Conservation (phyloP, 495 filamentous ascomycete species). For the Penicillium desertorum region DNA sequence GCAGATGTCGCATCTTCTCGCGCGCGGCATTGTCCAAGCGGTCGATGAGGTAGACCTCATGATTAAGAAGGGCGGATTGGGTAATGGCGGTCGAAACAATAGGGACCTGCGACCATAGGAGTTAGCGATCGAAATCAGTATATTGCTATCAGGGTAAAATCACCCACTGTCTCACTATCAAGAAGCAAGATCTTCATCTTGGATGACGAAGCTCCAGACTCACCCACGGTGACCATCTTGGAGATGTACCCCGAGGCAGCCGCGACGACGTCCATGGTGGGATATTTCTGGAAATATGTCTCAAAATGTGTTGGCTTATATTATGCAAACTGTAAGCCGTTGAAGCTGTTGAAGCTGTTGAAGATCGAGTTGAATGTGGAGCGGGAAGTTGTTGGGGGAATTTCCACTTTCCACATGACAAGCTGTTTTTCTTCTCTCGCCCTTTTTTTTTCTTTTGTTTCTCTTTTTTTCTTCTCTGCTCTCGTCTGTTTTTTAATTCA, state of each 20-base stretch:
- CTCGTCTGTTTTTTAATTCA: neutral
- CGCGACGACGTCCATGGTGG: slow-evolving; percentile 84
- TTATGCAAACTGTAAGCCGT: too few species aligned
- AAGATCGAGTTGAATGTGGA: slow-evolving; percentile 20
- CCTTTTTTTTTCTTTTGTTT: slow-evolving; percentile 12
- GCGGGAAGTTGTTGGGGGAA: slow-evolving; percentile 27
- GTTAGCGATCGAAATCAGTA: slow-evolving; percentile 21
- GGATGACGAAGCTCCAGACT: slow-evolving; percentile 69
- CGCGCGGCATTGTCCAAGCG: slow-evolving; percentile 86
- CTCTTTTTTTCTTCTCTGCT: neutral
- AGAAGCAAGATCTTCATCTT: slow-evolving; percentile 99
- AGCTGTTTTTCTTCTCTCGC: slow-evolving; percentile 12
- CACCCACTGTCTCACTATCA: slow-evolving; percentile 85
- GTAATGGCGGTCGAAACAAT: slow-evolving; percentile 94
- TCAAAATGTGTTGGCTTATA: neutral
- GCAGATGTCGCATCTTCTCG: slow-evolving; percentile 97
- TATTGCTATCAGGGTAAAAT: slow-evolving; percentile 19
- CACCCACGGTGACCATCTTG: slow-evolving; percentile 92
- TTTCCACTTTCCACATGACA: slow-evolving; percentile 34
- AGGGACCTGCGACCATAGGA: slow-evolving; percentile 54
- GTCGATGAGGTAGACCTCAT: slow-evolving; percentile 97
- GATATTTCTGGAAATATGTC: slow-evolving; percentile 4
- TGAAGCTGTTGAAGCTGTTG: neutral
- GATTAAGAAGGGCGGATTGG: slow-evolving; percentile 91
- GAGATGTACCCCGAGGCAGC: slow-evolving; percentile 93